phyloP scores from a whole-genome alignment of 1,284 basidiomycete genomes.

The Butyriboletus appendiculatus region DNA sequence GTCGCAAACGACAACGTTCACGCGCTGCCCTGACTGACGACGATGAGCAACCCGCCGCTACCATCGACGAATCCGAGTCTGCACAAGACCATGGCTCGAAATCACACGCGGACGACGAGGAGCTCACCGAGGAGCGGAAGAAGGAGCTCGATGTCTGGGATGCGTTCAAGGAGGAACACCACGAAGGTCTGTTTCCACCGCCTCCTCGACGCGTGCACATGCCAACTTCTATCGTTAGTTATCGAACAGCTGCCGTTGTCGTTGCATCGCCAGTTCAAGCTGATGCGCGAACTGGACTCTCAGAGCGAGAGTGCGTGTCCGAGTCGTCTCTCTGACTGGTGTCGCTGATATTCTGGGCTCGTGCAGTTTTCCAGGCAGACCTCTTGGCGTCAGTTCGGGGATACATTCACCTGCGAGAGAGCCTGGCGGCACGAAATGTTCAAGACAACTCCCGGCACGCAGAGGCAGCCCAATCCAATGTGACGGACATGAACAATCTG shows the following conservation, averaged over 20 bases:
- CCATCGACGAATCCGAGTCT: constrained; percentile 13
- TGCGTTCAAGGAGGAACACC: constrained; percentile 75
- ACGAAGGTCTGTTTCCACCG: constrained; percentile 54
- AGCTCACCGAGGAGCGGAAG: constrained; percentile 33
- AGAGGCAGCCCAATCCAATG: background rate
- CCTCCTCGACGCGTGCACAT: background rate
- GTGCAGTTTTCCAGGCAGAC: constrained; percentile 41
- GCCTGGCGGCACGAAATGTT: constrained; percentile 7
- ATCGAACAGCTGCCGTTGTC: constrained; percentile 88
- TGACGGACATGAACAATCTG: background rate
- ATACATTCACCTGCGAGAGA: constrained; percentile 44
- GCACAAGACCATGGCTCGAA: constrained; percentile 7
- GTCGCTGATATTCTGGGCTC: constrained; percentile 6
- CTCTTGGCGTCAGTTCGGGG: constrained; percentile 44
- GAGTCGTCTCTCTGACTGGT: background rate
- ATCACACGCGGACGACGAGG: constrained; percentile 10
- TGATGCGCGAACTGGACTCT: constrained; percentile 83
- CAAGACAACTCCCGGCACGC: background rate
- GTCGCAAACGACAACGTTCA: constrained; percentile 52
- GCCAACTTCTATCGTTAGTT: constrained; percentile 42
- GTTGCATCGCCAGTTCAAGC: constrained; percentile 75
- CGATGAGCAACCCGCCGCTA: constrained; percentile 9
- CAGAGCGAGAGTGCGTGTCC: constrained; percentile 62
- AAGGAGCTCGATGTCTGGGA: constrained; percentile 74
- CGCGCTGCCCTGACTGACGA: constrained; percentile 42